These are phyloP conservation scores for Curvularia spicifera DNA, from an alignment of 2,329 filamentous ascomycete species.

Conservation along the genomic window DNA sequence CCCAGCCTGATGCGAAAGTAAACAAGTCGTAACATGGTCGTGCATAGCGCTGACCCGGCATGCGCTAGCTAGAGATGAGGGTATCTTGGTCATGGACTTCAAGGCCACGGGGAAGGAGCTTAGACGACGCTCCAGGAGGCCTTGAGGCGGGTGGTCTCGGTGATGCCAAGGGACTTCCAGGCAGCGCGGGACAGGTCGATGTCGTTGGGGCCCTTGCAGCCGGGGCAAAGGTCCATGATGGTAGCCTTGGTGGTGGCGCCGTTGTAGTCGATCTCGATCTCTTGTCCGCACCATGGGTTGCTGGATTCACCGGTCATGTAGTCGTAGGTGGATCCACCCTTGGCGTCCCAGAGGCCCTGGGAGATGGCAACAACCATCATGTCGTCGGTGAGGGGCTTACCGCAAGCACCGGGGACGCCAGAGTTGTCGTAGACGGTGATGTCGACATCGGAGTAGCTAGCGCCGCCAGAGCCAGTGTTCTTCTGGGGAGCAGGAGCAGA, in stretches of 20 bases:
- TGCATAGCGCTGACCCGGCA: conserved; percentile 51
- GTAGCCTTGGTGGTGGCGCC: conserved; percentile 36
- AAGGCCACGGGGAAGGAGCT: conserved; percentile 22
- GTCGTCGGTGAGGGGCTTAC: conserved; percentile 30
- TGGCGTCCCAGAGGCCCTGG: conserved; percentile 25
- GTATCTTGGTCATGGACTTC: conserved; percentile 37
- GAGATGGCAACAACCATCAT: conserved; percentile 42
- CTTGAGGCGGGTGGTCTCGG: conserved; percentile 34
- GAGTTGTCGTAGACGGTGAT: conserved; percentile 46
- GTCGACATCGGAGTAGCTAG: conserved; percentile 31
- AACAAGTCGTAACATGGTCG: conserved; percentile 42
- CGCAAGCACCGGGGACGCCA: conserved; percentile 42
- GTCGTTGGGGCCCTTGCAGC: conserved; percentile 34
- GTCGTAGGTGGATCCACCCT: conserved; percentile 40
- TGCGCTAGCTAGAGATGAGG: conserved; percentile 47
- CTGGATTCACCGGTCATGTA: conserved; percentile 38
- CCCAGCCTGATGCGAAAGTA: conserved; percentile 36
- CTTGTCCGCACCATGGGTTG: conserved; percentile 46
- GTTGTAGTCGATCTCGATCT: conserved; percentile 41
- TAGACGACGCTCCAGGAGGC: conserved; percentile 37
- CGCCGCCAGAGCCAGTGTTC: conserved; percentile 9
- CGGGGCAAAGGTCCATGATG: conserved; percentile 47
- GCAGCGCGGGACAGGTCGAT: conserved; percentile 42
- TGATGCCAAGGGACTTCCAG: conserved; percentile 37
- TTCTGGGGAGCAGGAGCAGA: conserved; percentile 9